Conservation (phyloP, 2,329 filamentous ascomycete genomes). For the Dactylonectria macrodidyma region DNA sequence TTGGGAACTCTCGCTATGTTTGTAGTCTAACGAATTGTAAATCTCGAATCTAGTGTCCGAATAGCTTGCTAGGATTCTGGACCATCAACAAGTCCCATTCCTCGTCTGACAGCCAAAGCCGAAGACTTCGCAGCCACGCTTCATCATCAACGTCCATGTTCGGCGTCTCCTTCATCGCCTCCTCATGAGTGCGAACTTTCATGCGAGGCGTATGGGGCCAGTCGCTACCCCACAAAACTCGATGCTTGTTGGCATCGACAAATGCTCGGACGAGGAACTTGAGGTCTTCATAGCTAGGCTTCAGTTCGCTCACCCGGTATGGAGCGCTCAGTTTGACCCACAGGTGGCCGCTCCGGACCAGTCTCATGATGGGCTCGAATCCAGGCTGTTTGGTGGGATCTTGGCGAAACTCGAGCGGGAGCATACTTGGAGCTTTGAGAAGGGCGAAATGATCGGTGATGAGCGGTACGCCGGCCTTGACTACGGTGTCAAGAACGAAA, state of each 20-base stretch:
- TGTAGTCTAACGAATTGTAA: neutral
- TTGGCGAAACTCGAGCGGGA: slow-evolving; percentile 37
- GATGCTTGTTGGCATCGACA: slow-evolving; percentile 51
- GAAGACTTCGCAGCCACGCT: slow-evolving; percentile 42
- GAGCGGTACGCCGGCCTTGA: slow-evolving; percentile 30
- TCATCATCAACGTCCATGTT: slow-evolving; percentile 44
- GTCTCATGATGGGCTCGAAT: slow-evolving; percentile 37
- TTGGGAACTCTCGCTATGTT: neutral
- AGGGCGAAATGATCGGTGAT: slow-evolving; percentile 57
- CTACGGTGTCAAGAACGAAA: slow-evolving; percentile 18
- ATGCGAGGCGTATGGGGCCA: slow-evolving; percentile 57
- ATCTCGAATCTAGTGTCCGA: slow-evolving; percentile 12
- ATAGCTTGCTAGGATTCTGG: slow-evolving; percentile 28
- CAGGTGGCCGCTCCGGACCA: slow-evolving; percentile 50
- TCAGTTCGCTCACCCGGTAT: slow-evolving; percentile 51
- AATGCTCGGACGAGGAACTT: slow-evolving; percentile 49
- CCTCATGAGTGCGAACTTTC: slow-evolving; percentile 52
- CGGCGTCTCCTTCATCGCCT: slow-evolving; percentile 51
- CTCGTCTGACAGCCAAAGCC: slow-evolving; percentile 42
- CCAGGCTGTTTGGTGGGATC: slow-evolving; percentile 48
- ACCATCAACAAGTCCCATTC: slow-evolving; percentile 44
- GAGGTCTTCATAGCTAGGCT: slow-evolving; percentile 51
- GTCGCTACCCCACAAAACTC: slow-evolving; percentile 56
- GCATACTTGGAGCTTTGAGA: slow-evolving; percentile 53
- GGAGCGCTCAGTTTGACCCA: slow-evolving; percentile 57